phyloP scores from a whole-genome alignment of 371 early-diverging fungal genomes.

The Rhizopus delemar region DNA sequence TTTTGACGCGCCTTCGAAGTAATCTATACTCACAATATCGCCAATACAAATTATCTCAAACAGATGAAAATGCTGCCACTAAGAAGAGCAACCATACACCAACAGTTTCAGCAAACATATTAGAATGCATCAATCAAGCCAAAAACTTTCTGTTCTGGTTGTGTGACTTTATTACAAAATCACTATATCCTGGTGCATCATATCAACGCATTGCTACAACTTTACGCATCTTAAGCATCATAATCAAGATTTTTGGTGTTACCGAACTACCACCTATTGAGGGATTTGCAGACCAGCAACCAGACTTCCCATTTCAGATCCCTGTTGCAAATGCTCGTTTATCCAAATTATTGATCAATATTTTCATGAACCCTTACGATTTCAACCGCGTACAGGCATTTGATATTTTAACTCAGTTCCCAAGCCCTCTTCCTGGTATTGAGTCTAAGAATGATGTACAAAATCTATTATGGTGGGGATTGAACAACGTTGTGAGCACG shows the following conservation, averaged over 20 bases:
- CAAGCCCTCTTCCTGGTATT: slow-evolving; percentile 60
- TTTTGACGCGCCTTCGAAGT: slow-evolving; percentile 55
- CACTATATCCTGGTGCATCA: slow-evolving; percentile 64
- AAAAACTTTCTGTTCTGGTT: slow-evolving; percentile 48
- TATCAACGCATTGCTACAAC: slow-evolving; percentile 65
- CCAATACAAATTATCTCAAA: slow-evolving; percentile 27
- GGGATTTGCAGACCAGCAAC: slow-evolving; percentile 44
- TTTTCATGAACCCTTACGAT: slow-evolving; percentile 70
- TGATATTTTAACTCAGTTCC: slow-evolving; percentile 62
- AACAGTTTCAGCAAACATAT: slow-evolving; percentile 19
- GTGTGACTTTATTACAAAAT: slow-evolving; percentile 35
- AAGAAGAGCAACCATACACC: not conserved
- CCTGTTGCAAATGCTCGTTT: slow-evolving; percentile 50
- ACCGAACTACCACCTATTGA: slow-evolving; percentile 50
- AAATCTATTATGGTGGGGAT: slow-evolving; percentile 64
- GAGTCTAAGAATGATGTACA: slow-evolving; percentile 46
- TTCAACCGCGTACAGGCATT: slow-evolving; percentile 68
- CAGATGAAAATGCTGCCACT: slow-evolving; percentile 14
- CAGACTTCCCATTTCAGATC: slow-evolving; percentile 59
- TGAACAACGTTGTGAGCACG: slow-evolving; percentile 65
- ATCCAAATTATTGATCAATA: slow-evolving; percentile 56
- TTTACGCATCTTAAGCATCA: slow-evolving; percentile 44
- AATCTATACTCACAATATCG: slow-evolving; percentile 52
- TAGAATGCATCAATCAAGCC: slow-evolving; percentile 26
- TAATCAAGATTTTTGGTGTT: slow-evolving; percentile 60